Conservation (phyloP, 2,329 filamentous ascomycete species). For the Botrytis aclada region DNA sequence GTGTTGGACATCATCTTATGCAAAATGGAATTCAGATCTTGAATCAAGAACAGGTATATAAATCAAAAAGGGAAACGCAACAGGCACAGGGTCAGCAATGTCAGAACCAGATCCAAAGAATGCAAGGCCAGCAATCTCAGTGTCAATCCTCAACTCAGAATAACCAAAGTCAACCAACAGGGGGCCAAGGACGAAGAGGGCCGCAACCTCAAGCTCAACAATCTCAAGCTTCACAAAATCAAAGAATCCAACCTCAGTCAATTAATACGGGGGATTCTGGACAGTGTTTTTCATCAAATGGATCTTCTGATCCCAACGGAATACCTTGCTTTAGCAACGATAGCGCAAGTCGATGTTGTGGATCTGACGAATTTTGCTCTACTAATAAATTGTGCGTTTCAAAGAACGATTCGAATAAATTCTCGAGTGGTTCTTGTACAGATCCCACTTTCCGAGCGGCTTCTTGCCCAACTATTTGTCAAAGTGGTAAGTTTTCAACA, state of each 20-base stretch:
- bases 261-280: background rate
- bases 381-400: conserved; percentile 25
- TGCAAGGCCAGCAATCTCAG: background rate
- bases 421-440: conserved; percentile 23
- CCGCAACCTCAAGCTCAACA: background rate
- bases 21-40: background rate
- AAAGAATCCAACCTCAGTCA: background rate
- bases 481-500: conserved; percentile 20
- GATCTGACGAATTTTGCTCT: conserved; percentile 23
- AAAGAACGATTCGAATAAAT: conserved; percentile 17
- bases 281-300: conserved; percentile 23
- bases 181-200: background rate
- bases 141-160: background rate
- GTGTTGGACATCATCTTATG: background rate
- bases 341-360: conserved; percentile 23
- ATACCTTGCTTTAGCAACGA: conserved; percentile 23
- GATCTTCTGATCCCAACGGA: conserved; percentile 19
- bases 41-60: background rate
- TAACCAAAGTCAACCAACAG: background rate
- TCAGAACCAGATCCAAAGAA: background rate
- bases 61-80: background rate
- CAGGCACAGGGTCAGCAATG: background rate
- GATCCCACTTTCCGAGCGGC: conserved; percentile 20
- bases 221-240: background rate
- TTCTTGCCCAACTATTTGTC: conserved; percentile 25